Base-by-base conservation (phyloP, 345 rosid genomes). In the Syzygium aromaticum region DNA sequence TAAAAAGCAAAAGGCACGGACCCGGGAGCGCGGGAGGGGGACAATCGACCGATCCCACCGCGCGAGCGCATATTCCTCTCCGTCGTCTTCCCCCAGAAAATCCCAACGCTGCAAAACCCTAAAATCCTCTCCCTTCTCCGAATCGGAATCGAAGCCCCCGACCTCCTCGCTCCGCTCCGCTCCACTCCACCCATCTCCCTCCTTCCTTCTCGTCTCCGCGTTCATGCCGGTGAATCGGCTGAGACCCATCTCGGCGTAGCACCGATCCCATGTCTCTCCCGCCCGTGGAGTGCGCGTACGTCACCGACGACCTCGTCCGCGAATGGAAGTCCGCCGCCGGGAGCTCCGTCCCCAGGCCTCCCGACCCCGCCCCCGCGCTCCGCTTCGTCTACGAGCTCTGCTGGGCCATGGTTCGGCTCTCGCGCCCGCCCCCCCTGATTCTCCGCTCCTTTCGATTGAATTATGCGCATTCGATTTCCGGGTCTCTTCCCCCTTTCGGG, bases 341-440 rank as follows among this genome's bases (percentile, higher is more conserved):
- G 28, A 96, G 91, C 94, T 89, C 94, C 54, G 88, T 86, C 88
- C 92, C 91, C 88, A 94, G 91, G 64, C 91, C 92, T 77, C 87
- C 95, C 40, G 88, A 91, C 54, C 95, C 98, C 40, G 98, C 96
- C 3, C 95, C 95, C 86, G 63, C 90, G 93, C 97, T 96, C 78
- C 99, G 99, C 85, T 98, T 98, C 92, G 95, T 96, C 86, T 96
- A 92, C 91, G 99, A 98, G 94, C 94, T 95, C 87, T 96, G 96
- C 94, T 96, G 94, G 94, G 85, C 91, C 88, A 86, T 92, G 98
- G 99, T 98, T 91, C 85, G 83, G 80, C 67, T 84, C 33, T 40
- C 15, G n/a, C 43, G 17, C 30, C 14, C 3, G n/a, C 85, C 43
- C 7, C 46, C 46, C 7, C 85, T 3, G 11, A 3, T 38, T 57